These are phyloP conservation scores for Microascus cirrosus DNA, from an alignment of 2,329 filamentous ascomycete genomes.

Conservation along the genomic window DNA sequence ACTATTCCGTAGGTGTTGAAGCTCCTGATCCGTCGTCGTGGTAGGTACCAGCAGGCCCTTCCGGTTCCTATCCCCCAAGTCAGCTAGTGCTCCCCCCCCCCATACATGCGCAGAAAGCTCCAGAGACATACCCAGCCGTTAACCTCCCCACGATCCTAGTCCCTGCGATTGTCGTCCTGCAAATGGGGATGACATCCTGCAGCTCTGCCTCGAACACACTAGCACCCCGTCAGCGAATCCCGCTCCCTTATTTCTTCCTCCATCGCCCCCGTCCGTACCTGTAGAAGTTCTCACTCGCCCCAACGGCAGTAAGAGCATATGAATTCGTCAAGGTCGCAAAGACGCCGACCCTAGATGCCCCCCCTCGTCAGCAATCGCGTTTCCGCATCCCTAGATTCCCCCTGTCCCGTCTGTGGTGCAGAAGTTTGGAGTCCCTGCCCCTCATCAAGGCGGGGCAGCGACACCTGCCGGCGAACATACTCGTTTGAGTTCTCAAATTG, in stretches of 20 bases:
- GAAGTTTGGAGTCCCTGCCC: no score
- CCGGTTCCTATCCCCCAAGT: conserved; percentile 56
- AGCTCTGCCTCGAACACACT: conserved; percentile 96
- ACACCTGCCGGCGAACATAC: conserved; percentile 35
- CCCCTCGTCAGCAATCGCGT: background rate
- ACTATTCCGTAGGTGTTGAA: conserved; percentile 92
- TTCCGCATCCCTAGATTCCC: background rate
- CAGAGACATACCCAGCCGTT: conserved; percentile 64
- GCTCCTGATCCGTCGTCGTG: conserved; percentile 92
- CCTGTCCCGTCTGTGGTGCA: no score
- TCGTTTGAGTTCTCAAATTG: conserved; percentile 89
- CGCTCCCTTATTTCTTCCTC: background rate
- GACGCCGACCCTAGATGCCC: conserved; percentile 69
- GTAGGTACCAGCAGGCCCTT: conserved; percentile 95
- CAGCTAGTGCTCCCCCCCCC: background rate
- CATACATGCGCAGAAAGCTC: background rate
- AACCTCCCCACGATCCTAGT: conserved; percentile 92
- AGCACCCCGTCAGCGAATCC: conserved; percentile 1
- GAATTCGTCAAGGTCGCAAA: conserved; percentile 96
- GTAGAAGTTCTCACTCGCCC: conserved; percentile 98
- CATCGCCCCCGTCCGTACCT: conserved; percentile 37
- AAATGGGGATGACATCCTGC: conserved; percentile 94
- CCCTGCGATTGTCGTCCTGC: conserved; percentile 90
- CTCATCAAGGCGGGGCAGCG: background rate
- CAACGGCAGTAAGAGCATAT: conserved; percentile 87